Evolutionary conservation across 805 yeast species (phyloP).

Genomic region (Kurtzmaniella fragi): DNA sequence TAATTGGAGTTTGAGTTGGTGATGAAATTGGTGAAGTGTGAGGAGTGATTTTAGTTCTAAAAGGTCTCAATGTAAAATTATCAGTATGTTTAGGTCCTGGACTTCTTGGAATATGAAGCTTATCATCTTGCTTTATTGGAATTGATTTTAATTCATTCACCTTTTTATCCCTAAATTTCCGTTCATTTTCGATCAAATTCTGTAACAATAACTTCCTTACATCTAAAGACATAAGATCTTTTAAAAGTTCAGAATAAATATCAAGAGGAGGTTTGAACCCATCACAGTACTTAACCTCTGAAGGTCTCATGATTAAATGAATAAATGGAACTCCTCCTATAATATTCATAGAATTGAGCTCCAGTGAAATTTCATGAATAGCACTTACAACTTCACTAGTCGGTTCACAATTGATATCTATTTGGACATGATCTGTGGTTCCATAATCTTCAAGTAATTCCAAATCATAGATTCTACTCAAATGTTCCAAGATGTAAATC

Average conservation of each 20-base stretch:
- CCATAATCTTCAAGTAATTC: conserved; percentile 21
- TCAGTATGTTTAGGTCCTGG: conserved; percentile 23
- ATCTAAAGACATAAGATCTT: conserved; percentile 22
- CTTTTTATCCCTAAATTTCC: conserved; percentile 22
- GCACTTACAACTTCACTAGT: conserved; percentile 3
- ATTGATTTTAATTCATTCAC: conserved; percentile 24
- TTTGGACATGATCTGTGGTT: conserved; percentile 18
- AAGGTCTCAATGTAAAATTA: conserved; percentile 36
- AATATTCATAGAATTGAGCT: conserved; percentile 29
- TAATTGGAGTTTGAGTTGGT: conserved; percentile 23
- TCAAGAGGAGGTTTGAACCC: conserved; percentile 38
- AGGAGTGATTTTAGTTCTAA: conserved; percentile 37
- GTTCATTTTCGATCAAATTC: conserved; percentile 20
- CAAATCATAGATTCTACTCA: conserved; percentile 19
- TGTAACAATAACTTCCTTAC: conserved; percentile 16
- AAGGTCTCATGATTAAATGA: conserved; percentile 38
- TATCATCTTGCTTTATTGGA: conserved; percentile 6
- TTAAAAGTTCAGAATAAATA: conserved; percentile 19
- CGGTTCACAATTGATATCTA: conserved; percentile 7
- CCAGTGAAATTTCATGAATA: neutral
- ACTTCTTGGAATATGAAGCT: conserved; percentile 9
- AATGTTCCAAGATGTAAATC: conserved; percentile 30
- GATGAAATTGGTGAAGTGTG: conserved; percentile 34
- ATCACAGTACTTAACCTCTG: conserved; percentile 25
- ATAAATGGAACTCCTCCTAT: conserved; percentile 36